Base-by-base conservation (phyloP, 129 eudicot species). In the Pittosporum tobira region DNA sequence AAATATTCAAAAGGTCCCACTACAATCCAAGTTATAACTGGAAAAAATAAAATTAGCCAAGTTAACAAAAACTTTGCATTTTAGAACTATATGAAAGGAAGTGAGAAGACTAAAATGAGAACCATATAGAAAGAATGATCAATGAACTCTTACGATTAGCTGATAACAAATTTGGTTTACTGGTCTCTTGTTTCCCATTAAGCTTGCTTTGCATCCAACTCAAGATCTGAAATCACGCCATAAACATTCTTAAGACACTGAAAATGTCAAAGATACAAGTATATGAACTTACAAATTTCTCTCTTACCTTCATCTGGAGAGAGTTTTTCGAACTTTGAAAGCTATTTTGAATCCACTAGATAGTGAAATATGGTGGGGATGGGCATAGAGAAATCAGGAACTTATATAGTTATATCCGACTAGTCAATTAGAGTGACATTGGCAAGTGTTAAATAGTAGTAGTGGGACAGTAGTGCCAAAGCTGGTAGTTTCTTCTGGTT, bases 151-250 rank as follows among this genome's bases (percentile, higher is more conserved):
- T 64, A 73, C 79, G 38, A 10, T 60, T 62, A 14, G 61, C 25
- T 8, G 68, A 18, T 26, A 34, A 6, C 24, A 54, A 26, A 51
- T 45, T 58, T 59, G 72, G 61, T 31, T 48, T 48, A 21, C 19
- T 68, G 55, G 42, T 61, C 24, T 16, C 55, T 57, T 68, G 74
- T 19, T 26, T 71, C 9, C 73, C 73, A 29, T 47, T 72, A 18
- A 65, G 65, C 73, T 76, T 80, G 70, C 53, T 76, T 27, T 74
- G 79, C 68, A 80, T 58, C 87, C 87, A 80, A 47, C 74, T 57
- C 44, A 76, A 76, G 55, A 80, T 70, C 87, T 80, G 59, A 57
- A 62, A 51, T 12, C 62, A 57, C 3, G 14, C 25, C 30, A 62
- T 19, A 19, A 21, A 47, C 14, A 6, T 47, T 45, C 30, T 47